These are phyloP conservation scores for Diaporthe ampelina DNA, from an alignment of 2,329 filamentous ascomycete species.

Conservation along the genomic window DNA sequence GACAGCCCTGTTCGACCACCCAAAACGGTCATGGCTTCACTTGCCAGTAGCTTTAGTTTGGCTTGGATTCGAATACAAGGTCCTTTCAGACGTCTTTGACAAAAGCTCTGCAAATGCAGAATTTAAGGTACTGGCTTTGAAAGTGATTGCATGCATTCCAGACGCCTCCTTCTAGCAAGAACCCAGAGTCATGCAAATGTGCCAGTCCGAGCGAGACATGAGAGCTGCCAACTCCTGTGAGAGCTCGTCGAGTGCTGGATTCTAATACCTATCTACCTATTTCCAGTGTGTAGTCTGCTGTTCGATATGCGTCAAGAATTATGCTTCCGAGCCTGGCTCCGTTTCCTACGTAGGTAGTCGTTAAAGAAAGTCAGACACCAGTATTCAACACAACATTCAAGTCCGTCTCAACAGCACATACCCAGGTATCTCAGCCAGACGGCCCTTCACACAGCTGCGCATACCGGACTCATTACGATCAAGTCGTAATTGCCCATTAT, in stretches of 20 bases:
- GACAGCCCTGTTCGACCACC: constrained; percentile 16
- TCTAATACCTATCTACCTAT: no score
- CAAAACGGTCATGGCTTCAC: neutral
- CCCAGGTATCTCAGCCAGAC: neutral
- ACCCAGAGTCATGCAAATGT: neutral
- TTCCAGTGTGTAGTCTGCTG: neutral
- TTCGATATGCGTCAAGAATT: neutral
- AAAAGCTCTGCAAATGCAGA: neutral
- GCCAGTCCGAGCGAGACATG: neutral
- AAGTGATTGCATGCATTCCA: neutral
- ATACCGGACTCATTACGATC: neutral
- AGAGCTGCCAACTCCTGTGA: neutral
- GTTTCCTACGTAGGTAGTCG: neutral
- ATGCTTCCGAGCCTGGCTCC: neutral
- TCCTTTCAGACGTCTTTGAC: no score
- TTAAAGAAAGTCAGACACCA: neutral
- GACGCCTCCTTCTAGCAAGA: neutral
- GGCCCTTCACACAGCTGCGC: neutral
- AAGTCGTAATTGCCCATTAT: neutral
- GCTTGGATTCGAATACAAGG: neutral
- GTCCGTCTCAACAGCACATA: neutral
- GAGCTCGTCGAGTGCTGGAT: neutral
- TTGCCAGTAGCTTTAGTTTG: neutral
- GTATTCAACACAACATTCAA: neutral
- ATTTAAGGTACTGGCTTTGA: neutral